Conservation (phyloP, 2,329 filamentous ascomycete genomes). For the Trichoderma afroharzianum region DNA sequence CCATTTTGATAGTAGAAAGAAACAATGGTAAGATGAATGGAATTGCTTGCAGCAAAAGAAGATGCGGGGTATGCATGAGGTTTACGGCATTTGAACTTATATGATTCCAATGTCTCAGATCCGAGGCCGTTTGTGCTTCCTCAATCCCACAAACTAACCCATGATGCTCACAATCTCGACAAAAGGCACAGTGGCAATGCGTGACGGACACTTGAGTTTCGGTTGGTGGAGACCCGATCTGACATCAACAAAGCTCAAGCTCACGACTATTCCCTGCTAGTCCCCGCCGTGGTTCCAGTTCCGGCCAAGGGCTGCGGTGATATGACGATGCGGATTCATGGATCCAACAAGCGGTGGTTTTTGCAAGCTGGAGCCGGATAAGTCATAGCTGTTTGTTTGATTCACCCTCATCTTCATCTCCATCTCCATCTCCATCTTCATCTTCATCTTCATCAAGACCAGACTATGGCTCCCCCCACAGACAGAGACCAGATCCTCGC, state of each 20-base stretch:
- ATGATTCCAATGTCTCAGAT: not conserved
- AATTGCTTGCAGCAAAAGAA: not conserved
- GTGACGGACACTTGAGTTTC: not conserved
- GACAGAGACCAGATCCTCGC: conserved; percentile 54
- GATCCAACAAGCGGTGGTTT: not conserved
- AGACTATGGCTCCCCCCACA: conserved; percentile 53
- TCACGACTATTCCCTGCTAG: not conserved
- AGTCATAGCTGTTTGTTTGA: not conserved
- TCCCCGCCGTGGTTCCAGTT: not conserved
- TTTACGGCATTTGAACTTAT: not conserved
- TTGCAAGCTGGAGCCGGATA: not conserved
- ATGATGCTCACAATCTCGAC: not conserved
- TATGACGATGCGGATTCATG: not conserved
- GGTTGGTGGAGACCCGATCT: not conserved
- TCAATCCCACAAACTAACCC: not conserved
- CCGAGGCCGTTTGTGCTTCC: not conserved
- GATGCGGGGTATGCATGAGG: not conserved
- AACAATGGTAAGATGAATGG: not conserved
- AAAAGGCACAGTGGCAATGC: not conserved
- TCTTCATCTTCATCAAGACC: not conserved
- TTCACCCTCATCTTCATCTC: not conserved
- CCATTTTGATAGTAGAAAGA: conserved; percentile 20
- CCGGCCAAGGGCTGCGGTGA: not conserved
- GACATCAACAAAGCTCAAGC: not conserved
- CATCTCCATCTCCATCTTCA: not conserved